phyloP scores from a whole-genome alignment of 768 basidiomycete species.

The Termitomyces eurrhizus region DNA sequence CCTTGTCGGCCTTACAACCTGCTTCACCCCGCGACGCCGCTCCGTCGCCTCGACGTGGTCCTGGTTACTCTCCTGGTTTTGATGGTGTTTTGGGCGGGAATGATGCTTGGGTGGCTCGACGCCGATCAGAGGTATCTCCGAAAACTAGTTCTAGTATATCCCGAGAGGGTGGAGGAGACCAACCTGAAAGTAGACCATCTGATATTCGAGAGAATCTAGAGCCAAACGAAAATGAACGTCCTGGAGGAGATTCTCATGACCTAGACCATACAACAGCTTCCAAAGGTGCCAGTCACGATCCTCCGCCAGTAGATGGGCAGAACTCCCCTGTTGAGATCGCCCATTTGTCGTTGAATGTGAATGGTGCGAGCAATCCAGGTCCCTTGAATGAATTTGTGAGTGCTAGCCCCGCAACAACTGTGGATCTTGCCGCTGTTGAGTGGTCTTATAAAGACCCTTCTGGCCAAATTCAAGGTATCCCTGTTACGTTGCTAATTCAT shows the following conservation, averaged over 20 bases:
- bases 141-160: constrained; percentile 35
- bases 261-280: not conserved
- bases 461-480: constrained; percentile 85
- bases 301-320: not conserved
- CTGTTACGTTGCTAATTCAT: constrained; percentile 1
- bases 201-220: constrained; percentile 45
- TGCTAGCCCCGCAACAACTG: constrained; percentile 37
- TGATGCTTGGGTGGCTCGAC: constrained; percentile 66
- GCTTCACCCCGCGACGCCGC: constrained; percentile 56
- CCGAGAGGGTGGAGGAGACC: constrained; percentile 36
- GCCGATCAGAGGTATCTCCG: constrained; percentile 55
- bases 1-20: constrained; percentile 57
- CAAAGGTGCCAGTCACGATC: not conserved
- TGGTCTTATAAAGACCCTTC: constrained; percentile 95
- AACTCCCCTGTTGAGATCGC: constrained; percentile 12
- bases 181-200: constrained; percentile 34
- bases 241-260: constrained; percentile 3
- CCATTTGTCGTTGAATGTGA: constrained; percentile 13
- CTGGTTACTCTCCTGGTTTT: constrained; percentile 56
- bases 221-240: constrained; percentile 1
- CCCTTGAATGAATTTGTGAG: constrained; percentile 5
- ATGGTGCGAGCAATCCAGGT: constrained; percentile 15
- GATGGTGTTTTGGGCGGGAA: constrained; percentile 69
- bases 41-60: constrained; percentile 65
- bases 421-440: constrained; percentile 60